Evolutionary conservation across 805 yeast genomes (phyloP), one percentile per base, ranked within the genome.

Genomic region (Brettanomyces bruxellensis): DNA sequence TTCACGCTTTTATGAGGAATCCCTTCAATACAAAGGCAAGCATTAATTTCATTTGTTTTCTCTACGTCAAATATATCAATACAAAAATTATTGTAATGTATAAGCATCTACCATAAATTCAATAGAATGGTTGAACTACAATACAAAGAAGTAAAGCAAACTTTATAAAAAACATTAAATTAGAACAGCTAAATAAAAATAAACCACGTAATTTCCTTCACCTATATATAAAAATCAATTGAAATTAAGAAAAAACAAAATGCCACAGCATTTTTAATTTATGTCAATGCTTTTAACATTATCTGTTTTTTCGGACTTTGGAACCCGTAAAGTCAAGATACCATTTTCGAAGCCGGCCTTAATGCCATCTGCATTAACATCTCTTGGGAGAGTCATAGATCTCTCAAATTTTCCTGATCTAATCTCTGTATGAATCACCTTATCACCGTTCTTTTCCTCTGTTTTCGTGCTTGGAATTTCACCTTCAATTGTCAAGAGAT

Each of bases 311-410:
- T 51, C 51, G 14, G 65, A 45, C 49, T 73, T 73, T 52, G 77
- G 78, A 39, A 72, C 60, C 5, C 51, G 56, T 47, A 75, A 58
- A 38, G 64, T 59, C 49, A 73, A 60, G 37, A 75, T 66, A 47
- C 80, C 79, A 50, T 72, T 63, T 13, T 65, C 62, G 50, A 71
- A 72, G 43, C 59, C 66, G 30, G 80, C 80, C 51, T 60, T 65
- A 50, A 75, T 70, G 40, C 67, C 62, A 4, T 68, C 71, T 24
- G 68, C 70, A 49, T 71, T 75, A 37, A 74, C 50, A 38, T 63
- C 64, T 12, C 64, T 62, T 41, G 76, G 76, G 37, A 75, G 58
- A 7, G 63, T 58, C 12, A 60, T 34, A 1, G 58, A 57, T 45
- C 63, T 51, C 34, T 52, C 52, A 30, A 53, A 45, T 23, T 48